Base-by-base conservation (phyloP, 257 asterid species). In the Voacanga thouarsii region DNA sequence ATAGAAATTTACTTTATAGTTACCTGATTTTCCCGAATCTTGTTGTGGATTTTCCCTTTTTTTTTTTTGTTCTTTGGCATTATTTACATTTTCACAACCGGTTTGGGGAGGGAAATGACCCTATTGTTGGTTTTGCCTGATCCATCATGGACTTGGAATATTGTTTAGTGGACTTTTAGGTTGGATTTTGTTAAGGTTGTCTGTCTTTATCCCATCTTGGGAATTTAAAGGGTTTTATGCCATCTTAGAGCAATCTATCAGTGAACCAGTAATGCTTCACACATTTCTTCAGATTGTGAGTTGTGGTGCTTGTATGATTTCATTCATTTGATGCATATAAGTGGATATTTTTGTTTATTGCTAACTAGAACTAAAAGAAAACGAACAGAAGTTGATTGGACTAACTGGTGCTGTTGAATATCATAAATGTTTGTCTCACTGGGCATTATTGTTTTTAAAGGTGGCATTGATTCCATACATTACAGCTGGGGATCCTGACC, bases 401-500 rank as follows among this genome's bases (percentile, higher is more conserved):
- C 16, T 11, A 7, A 5, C 24, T 71, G 51, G 70, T 51, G 28
- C 5, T 28, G 55, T 47, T 45, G 50, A 26, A 4, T 63, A 71
- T 74, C 72, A 71, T 75, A 44, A 33, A 18, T 6, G n/a, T 56
- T 69, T 76, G 44, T 64, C 39, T 70, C 80, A 39, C 63, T 83
- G 78, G 71, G 74, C 30, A 23, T 78, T 70, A 15, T 83, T 83
- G 53, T 80, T 87, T 86, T 75, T 47, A 81, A 73, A 94, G 98
- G 92, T 92, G 88, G 98, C 98, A 33, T 77, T 94, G 26, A 90
- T 94, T 73, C 94, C 98, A 6, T 94, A 92, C 50, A 90, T 94
- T 77, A 94, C 98, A 56, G 98, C 98, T 61, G 97, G 96, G 18
- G 98, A 94, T 86, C 97, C 97, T 5, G 92, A 92, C 85, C 92